A percentile compares a stretch with the other conserved stretches of the same genome.
These are phyloP conservation scores for Colletotrichum coccodes DNA, from an alignment of 2,329 filamentous ascomycete species.

Conservation along the genomic window DNA sequence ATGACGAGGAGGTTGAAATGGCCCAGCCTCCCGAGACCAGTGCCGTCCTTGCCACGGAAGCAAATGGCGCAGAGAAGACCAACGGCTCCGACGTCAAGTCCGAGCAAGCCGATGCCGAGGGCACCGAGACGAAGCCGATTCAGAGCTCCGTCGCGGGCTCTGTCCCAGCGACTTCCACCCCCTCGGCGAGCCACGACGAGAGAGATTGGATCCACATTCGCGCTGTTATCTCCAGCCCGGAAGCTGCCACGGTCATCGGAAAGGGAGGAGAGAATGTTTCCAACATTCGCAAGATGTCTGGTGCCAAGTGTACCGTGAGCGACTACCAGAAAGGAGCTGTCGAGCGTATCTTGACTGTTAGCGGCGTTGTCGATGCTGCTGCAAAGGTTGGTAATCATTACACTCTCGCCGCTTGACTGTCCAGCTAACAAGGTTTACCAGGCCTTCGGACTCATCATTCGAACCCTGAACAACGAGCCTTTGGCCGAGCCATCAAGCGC, in stretches of 20 bases:
- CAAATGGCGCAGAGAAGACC: conserved; percentile 59
- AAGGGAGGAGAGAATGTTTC: conserved; percentile 99
- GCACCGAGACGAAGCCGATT: conserved; percentile 57
- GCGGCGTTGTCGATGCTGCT: conserved; percentile 93
- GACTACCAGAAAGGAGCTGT: conserved; percentile 98
- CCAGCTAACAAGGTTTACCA: conserved; percentile 45
- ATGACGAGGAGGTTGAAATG: conserved; percentile 65
- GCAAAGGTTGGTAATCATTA: conserved; percentile 76
- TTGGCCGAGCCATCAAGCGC: conserved; percentile 88
- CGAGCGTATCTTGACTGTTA: conserved; percentile 97
- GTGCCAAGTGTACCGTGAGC: conserved; percentile 98
- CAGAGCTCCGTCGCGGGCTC: conserved; percentile 44
- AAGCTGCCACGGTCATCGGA: conserved; percentile 97
- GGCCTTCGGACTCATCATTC: conserved; percentile 98
- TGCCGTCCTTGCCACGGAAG: conserved; percentile 52
- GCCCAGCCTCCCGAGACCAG: conserved; percentile 49
- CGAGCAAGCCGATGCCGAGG: conserved; percentile 72
- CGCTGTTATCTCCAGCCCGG: conserved; percentile 95
- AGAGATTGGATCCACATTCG: conserved; percentile 97
- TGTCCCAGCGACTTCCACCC: conserved; percentile 51
- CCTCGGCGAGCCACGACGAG: conserved; percentile 79
- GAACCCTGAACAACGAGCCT: conserved; percentile 96
- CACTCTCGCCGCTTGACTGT: not conserved
- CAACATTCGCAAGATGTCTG: conserved; percentile 93
- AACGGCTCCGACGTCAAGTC: conserved; percentile 65